These are phyloP conservation scores for Sporothrix inflata DNA, from an alignment of 2,329 filamentous ascomycete genomes.

Conservation along the genomic window DNA sequence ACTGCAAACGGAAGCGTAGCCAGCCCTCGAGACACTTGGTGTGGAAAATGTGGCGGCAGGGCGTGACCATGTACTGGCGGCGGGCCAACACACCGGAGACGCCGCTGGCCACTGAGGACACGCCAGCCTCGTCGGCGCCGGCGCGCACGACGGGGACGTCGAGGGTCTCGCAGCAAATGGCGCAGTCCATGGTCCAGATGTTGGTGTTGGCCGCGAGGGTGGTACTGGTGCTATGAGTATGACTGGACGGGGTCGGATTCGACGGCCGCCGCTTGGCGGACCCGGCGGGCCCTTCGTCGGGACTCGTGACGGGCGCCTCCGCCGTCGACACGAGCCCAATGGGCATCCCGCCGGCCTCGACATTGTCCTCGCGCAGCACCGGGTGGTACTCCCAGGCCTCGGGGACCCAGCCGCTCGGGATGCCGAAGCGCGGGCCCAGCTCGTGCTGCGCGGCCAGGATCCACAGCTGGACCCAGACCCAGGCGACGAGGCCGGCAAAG, in stretches of 20 bases:
- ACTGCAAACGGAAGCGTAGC: conserved; percentile 92
- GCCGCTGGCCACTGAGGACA: conserved; percentile 44
- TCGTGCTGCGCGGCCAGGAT: conserved; percentile 80
- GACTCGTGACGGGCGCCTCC: conserved; percentile 30
- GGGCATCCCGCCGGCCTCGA: conserved; percentile 78
- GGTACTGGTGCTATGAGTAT: background rate
- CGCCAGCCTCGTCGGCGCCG: conserved; percentile 52
- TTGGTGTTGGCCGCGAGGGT: conserved; percentile 38
- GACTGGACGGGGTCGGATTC: background rate
- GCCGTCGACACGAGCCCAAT: conserved; percentile 62
- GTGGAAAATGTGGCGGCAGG: conserved; percentile 95
- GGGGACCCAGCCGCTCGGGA: conserved; percentile 70
- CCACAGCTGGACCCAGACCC: conserved; percentile 87
- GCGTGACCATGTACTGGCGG: conserved; percentile 93
- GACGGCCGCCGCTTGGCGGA: background rate
- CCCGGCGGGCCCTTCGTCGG: conserved; percentile 24
- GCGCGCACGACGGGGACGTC: conserved; percentile 80
- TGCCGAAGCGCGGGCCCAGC: conserved; percentile 83
- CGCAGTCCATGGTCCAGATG: conserved; percentile 75
- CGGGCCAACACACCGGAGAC: conserved; percentile 74
- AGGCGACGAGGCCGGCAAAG: conserved; percentile 68
- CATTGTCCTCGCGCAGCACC: conserved; percentile 77
- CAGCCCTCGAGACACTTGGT: conserved; percentile 89
- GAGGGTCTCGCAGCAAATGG: conserved; percentile 89
- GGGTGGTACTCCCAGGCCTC: conserved; percentile 95